A percentile compares a stretch with the other conserved stretches of the same genome.
These are phyloP conservation scores for Aphanomyces invadans DNA, from an alignment of 352 stramenopile genomes.

Conservation along the genomic window DNA sequence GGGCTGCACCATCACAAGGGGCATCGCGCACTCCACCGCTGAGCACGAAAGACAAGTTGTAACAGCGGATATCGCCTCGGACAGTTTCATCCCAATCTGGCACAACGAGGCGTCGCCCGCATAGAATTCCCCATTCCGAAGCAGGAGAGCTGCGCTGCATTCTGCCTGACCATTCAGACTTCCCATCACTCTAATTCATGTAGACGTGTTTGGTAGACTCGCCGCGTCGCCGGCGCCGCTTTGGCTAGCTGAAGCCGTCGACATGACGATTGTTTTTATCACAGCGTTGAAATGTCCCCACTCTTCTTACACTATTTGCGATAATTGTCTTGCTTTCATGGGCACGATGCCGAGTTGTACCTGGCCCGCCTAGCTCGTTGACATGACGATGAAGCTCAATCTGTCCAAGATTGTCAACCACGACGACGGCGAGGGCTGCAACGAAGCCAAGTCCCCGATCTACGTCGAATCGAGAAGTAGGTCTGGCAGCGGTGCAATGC, in stretches of 20 bases:
- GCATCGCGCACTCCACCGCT: not conserved
- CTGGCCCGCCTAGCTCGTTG: not conserved
- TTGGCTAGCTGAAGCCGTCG: no score
- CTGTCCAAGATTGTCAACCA: not conserved
- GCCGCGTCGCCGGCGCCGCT: no score
- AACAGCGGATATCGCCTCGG: no score
- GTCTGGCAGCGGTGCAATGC: slow-evolving; percentile 38
- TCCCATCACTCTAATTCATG: no score
- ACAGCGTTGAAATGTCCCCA: not conserved
- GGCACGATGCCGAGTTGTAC: not conserved
- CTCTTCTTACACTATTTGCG: not conserved
- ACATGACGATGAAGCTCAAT: not conserved
- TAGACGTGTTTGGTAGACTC: no score
- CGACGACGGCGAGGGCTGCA: slow-evolving; percentile 14
- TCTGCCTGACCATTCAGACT: no score
- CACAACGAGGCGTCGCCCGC: no score
- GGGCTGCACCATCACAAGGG: not conserved
- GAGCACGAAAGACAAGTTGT: no score
- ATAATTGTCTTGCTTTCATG: not conserved
- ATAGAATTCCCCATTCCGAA: no score
- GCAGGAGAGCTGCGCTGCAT: no score
- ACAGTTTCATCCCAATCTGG: no score
- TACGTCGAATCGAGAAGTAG: slow-evolving; percentile 22
- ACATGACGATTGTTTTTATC: no score
- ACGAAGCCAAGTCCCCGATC: slow-evolving; percentile 28